Evolutionary conservation across 2,329 filamentous ascomycete genomes (phyloP).

Genomic region (Aspergillus quadricinctus): DNA sequence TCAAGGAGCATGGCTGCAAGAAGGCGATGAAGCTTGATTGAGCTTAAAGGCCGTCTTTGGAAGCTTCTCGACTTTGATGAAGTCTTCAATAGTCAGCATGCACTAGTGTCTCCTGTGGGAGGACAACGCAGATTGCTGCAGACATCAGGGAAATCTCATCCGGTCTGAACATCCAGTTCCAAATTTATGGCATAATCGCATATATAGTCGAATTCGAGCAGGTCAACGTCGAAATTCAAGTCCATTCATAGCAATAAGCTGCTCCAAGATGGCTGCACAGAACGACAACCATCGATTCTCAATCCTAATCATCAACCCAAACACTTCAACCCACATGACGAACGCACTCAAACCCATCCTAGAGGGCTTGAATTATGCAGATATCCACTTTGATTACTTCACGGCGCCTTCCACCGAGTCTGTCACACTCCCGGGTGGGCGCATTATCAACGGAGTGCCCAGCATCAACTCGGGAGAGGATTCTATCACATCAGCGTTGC

Average conservation of each 20-base stretch:
- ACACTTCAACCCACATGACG: conserved; percentile 43
- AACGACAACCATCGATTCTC: conserved; percentile 17
- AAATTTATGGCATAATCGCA: not conserved
- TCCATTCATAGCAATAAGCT: not conserved
- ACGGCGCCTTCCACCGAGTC: conserved; percentile 31
- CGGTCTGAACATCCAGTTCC: not conserved
- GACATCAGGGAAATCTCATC: not conserved
- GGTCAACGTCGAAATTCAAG: not conserved
- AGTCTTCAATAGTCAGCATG: not conserved
- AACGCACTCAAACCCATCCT: conserved; percentile 39
- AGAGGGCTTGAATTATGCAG: conserved; percentile 30
- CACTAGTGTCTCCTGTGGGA: not conserved
- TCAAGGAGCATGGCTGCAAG: not conserved
- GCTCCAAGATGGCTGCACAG: conserved; percentile 12
- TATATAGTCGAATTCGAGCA: not conserved
- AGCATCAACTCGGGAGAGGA: conserved; percentile 76
- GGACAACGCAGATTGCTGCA: not conserved
- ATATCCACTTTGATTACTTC: conserved; percentile 38
- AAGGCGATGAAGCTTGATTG: not conserved
- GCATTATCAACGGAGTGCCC: conserved; percentile 49
- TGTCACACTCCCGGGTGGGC: conserved; percentile 27
- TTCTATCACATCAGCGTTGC: conserved; percentile 58
- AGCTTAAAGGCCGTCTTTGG: not conserved
- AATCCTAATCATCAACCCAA: conserved; percentile 44
- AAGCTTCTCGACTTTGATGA: not conserved